Base-by-base conservation (phyloP, 2,329 filamentous ascomycete genomes). In the Fusarium praegraminearum region DNA sequence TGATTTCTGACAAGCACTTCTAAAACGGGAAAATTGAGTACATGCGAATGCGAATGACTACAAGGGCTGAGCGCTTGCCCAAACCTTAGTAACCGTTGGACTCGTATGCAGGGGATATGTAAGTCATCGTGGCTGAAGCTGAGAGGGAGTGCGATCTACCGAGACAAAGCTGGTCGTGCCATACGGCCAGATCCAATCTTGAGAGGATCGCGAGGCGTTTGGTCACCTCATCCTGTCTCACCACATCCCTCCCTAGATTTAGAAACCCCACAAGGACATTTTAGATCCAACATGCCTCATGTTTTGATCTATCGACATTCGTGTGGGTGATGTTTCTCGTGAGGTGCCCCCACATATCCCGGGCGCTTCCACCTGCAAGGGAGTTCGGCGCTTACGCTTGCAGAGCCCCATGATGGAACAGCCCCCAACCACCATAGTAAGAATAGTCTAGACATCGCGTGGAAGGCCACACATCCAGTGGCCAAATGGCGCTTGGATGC, bases 351-450 rank as follows among this genome's bases (percentile, higher is more conserved):
- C 69, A 74, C 72, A 67, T 45, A 46, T 50, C 61, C 57, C 62
- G 36, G 65, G 70, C 67, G 73, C 69, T 68, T 70, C 58, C 51
- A 44, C 35, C 64, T 74, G 73, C 70, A 74, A 73, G 68, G 69
- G 62, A 67, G 35, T 65, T 44, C 51, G 71, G 73, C 73, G 73
- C 73, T 74, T 75, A 74, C 71, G 18, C 44, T 61, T 43, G 56
- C 57, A 71, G 63, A 70, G 60, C 62, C 63, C 66, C 67, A 69
- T 54, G 55, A 61, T 53, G 57, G 57, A 64, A 65, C 49, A 41
- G 62, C 58, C 64, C 69, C 70, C 63, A 63, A 40, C 45, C 62
- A 61, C 40, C 47, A 38, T 63, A 47, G 54, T 69, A 71, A 75
- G 72, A 73, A 75, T 73, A 73, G 73, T 55, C 67, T 28, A 62